Conservation (phyloP, 495 filamentous ascomycete genomes). For the Hypoxylon subgilvum region DNA sequence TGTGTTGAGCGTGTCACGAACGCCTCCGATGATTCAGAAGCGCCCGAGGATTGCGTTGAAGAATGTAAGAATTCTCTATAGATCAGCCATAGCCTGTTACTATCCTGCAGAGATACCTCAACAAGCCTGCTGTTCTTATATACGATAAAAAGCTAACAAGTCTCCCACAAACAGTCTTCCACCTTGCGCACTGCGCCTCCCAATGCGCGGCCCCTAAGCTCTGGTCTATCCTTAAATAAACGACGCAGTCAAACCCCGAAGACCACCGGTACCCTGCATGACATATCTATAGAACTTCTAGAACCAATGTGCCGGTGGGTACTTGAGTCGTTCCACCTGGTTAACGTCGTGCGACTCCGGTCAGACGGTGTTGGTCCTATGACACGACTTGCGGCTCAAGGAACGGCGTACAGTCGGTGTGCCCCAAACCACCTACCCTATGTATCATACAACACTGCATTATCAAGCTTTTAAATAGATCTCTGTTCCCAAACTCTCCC, state of each 20-base stretch:
- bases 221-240: slow-evolving; percentile 87
- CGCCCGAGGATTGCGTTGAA: slow-evolving; percentile 94
- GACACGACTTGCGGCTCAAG: slow-evolving; percentile 36
- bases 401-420: slow-evolving; percentile 23
- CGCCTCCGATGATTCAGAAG: slow-evolving; percentile 65
- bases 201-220: slow-evolving; percentile 95
- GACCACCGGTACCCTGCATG: slow-evolving; percentile 3
- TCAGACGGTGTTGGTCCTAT: slow-evolving; percentile 28
- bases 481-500: slow-evolving; percentile 31
- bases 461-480: slow-evolving; percentile 38
- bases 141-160: slow-evolving; percentile 22
- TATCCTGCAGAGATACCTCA: not conserved
- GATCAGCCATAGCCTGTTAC: not conserved
- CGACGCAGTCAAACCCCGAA: slow-evolving; percentile 1
- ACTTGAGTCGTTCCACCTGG: slow-evolving; percentile 14
- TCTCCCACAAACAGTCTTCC: slow-evolving; percentile 76
- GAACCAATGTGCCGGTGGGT: slow-evolving; percentile 21
- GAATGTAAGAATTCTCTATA: slow-evolving; percentile 76
- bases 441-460: slow-evolving; percentile 41
- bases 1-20: slow-evolving; percentile 90
- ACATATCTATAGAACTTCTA: slow-evolving; percentile 28
- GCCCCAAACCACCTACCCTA: slow-evolving; percentile 26
- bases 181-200: slow-evolving; percentile 91
- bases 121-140: not conserved
- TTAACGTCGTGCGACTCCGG: slow-evolving; percentile 14